Percentiles rank a stretch among this genome's conserved stretches.
phyloP scores from a whole-genome alignment of 176 grass and related monocot species.

The Elymus sibiricus region DNA sequence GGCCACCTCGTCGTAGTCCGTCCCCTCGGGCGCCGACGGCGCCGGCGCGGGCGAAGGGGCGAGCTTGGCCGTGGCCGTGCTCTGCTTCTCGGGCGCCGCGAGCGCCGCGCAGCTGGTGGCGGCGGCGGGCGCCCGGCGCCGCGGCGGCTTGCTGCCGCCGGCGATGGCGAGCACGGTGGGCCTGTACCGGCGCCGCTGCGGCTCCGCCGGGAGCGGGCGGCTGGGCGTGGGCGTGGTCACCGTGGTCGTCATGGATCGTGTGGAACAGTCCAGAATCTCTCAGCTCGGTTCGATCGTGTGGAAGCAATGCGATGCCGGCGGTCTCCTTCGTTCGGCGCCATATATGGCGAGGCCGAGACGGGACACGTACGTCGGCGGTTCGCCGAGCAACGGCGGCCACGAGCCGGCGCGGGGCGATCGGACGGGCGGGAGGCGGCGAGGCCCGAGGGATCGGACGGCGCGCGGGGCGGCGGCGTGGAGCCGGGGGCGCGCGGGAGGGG shows the following conservation, averaged over 20 bases:
- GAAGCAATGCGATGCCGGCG: not conserved
- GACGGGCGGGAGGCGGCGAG: not conserved
- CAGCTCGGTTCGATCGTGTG: not conserved
- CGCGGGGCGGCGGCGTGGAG: conserved; percentile 5
- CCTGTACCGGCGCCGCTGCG: conserved; percentile 24
- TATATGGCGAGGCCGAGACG: conserved; percentile 9
- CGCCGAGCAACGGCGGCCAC: conserved; percentile 24
- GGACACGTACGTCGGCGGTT: conserved; percentile 27
- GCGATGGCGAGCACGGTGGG: conserved; percentile 36
- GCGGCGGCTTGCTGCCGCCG: not conserved
- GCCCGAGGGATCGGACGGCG: conserved; percentile 25
- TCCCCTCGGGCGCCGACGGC: not conserved
- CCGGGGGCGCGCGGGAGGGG: conserved; percentile 16
- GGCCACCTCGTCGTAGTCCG: conserved; percentile 82
- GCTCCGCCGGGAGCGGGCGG: conserved; percentile 32
- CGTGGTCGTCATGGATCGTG: conserved; percentile 36
- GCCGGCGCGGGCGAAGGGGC: not conserved
- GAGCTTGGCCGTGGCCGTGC: conserved; percentile 18
- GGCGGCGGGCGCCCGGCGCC: conserved; percentile 21
- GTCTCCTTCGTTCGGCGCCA: not conserved
- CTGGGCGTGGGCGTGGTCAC: conserved; percentile 46
- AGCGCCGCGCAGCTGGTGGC: conserved; percentile 57
- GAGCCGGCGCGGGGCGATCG: not conserved
- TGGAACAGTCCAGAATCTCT: not conserved
- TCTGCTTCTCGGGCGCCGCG: conserved; percentile 45